Evolutionary conservation across 306 rosid species (phyloP), one percentile per base, ranked within the genome.

Genomic region (Luffa acutangula): DNA sequence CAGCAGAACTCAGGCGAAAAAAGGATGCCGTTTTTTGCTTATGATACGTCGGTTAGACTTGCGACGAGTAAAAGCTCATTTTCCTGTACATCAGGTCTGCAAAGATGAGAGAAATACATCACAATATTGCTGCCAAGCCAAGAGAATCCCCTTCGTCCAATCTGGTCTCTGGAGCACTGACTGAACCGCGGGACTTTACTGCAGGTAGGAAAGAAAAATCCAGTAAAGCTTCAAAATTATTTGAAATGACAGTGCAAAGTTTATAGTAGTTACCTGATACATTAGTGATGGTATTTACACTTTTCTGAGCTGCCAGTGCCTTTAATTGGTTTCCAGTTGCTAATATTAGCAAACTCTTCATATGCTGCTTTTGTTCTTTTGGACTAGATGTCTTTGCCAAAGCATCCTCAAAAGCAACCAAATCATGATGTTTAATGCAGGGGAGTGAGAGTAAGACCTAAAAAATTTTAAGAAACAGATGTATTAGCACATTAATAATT

Each of bases 301-400:
- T 89, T 84, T 93, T 96, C 88, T 91, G 99, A 83, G 91, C 93
- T 60, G 90, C 94, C 39, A 96, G 97, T 9, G 98, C 97, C 89
- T 88, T 93, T 79, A 96, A 85, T 85, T 91, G 88, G 90, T 96
- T 96, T 60, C 96, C 99, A 43, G 96, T 87, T 48, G 97, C 99
- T 82, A 81, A 86, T 37, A 88, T 49, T 56, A 96, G 97, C 89
- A 96, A 81, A 87, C 96, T 91, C 86, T 52, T 96, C 97, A 93
- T 85, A 87, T 59, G 93, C 82, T 89, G 98, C 83, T 91, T 96
- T 84, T 96, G 99, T 78, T 96, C 98, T 90, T 90, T 96, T 54
- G 94, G 91, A 86, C 99, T 96, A 45, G 85, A 85, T 9, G 98
- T 96, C 91, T 91, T 96, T 1, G 85, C 81, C 82, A 91, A 87